Base-by-base conservation (phyloP, 495 filamentous ascomycete genomes). In the Diplogelasinospora grovesii region DNA sequence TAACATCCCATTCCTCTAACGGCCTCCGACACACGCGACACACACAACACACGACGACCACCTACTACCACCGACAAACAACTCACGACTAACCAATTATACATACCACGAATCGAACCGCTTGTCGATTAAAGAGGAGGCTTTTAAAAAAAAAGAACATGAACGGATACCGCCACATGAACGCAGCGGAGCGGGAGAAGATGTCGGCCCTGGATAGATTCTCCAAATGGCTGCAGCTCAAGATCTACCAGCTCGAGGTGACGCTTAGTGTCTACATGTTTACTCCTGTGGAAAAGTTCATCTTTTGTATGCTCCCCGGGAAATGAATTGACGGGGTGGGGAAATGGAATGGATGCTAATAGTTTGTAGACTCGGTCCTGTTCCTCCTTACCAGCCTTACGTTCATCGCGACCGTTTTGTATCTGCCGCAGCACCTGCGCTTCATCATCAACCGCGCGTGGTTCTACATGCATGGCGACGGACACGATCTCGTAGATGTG, bases 401-500 rank as follows among this genome's bases (percentile, higher is more conserved):
- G 54, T 73, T 88, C 46, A 83, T 89, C 52, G 92, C 85, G 41
- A 78, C 78, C 49, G 83, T 83, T 29, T 77, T 97, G 45, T 98
- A 98, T 69, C 83, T 98, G 14, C 92, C 92, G 15, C 81, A 90
- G 45, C 92, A 97, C 61, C 60, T 97, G 52, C 67, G 77, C 47
- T 75, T 78, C 46, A 81, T 98, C 52, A 73, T 82, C 49, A 73
- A 74, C 52, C 81, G 90, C 54, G 77, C 88, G 20, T 94, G 87
- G 79, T 98, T 95, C 68, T 98, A 98, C 73, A 87, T 86, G 52
- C 81, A 77, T 43, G 87, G 89, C 53, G 83, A 86, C 40, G 56
- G 58, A 22, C 53, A 50, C 23, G 49, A 60, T 15, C 59, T 56
- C n/a, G 39, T 57, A 3, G 59, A 47, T 20, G 56, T 48, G 6